Percentiles rank a stretch among this genome's conserved stretches.
Conservation (phyloP, 169 alveolate genomes). For the Eimeria sp. region DNA sequence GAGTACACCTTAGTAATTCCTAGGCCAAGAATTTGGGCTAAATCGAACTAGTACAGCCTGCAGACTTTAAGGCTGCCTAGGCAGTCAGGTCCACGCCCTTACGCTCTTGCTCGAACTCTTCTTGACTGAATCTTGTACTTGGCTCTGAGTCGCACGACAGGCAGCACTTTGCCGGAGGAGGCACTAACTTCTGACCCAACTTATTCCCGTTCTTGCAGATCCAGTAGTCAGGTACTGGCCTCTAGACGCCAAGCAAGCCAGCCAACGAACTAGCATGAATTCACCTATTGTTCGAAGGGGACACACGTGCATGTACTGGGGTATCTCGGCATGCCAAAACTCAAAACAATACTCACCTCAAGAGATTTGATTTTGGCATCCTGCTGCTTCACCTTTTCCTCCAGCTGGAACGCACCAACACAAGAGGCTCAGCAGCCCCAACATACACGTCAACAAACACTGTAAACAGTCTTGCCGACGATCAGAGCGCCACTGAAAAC, state of each 20-base stretch:
- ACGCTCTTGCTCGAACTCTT: constrained; percentile 10
- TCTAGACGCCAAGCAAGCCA: background rate
- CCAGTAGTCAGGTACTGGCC: background rate
- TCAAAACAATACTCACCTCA: constrained; percentile 1
- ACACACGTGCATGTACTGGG: background rate
- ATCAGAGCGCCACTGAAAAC: too few relatives aligned
- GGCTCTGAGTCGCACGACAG: constrained; percentile 26
- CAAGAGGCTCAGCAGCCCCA: background rate
- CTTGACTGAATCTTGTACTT: background rate
- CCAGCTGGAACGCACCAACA: constrained; percentile 29
- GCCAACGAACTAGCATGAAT: background rate
- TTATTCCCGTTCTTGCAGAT: background rate
- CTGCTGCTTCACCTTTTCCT: constrained; percentile 65
- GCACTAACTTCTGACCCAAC: background rate
- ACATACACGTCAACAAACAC: background rate
- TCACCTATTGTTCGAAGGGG: background rate
- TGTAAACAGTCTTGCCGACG: background rate
- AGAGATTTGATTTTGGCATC: constrained; percentile 39
- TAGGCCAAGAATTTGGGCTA: background rate
- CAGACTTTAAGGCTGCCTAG: background rate
- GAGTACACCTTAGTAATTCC: background rate
- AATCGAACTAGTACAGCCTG: background rate
- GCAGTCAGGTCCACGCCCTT: background rate
- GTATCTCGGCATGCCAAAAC: background rate
- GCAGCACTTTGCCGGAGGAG: background rate